phyloP scores from a whole-genome alignment of 192 early-diverging fungal species.

The Lobosporangium transversale region DNA sequence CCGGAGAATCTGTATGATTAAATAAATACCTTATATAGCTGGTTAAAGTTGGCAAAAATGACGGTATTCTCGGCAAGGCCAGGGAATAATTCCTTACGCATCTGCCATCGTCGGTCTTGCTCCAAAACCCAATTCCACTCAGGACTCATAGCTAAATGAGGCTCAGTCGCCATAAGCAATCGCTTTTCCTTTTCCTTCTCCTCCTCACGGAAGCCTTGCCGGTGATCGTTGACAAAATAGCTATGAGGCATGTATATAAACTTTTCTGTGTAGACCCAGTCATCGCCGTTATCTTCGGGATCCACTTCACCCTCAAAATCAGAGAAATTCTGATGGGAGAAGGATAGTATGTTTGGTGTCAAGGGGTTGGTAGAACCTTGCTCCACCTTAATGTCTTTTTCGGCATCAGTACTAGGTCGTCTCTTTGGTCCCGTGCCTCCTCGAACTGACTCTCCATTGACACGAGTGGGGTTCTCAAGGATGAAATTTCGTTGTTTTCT shows the following conservation, averaged over 20 bases:
- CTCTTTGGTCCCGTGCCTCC: constrained; percentile 20
- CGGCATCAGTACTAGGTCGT: constrained; percentile 7
- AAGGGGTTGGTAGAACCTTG: constrained; percentile 12
- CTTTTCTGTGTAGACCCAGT: constrained; percentile 87
- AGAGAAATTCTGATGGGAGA: constrained; percentile 14
- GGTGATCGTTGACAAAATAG: constrained; percentile 96
- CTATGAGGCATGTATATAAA: constrained; percentile 92
- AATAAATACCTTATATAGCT: constrained; percentile 85
- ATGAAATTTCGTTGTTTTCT: constrained; percentile 57
- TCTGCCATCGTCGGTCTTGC: constrained; percentile 80
- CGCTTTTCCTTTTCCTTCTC: constrained; percentile 61
- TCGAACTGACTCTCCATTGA: background rate
- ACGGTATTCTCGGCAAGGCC: constrained; percentile 81
- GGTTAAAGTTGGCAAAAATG: constrained; percentile 97
- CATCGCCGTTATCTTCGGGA: constrained; percentile 62
- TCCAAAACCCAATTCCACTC: constrained; percentile 78
- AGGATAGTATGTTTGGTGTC: background rate
- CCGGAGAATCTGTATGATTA: no score
- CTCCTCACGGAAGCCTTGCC: constrained; percentile 88
- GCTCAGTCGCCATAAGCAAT: constrained; percentile 33
- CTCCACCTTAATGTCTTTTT: constrained; percentile 34
- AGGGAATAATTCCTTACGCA: constrained; percentile 90
- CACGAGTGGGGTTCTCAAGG: constrained; percentile 21
- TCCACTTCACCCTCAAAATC: constrained; percentile 68
- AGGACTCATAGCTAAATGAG: constrained; percentile 32